Evolutionary conservation across 768 basidiomycete genomes (phyloP), one percentile per base, ranked within the genome.

Genomic region (Boletus vinaceobasis): DNA sequence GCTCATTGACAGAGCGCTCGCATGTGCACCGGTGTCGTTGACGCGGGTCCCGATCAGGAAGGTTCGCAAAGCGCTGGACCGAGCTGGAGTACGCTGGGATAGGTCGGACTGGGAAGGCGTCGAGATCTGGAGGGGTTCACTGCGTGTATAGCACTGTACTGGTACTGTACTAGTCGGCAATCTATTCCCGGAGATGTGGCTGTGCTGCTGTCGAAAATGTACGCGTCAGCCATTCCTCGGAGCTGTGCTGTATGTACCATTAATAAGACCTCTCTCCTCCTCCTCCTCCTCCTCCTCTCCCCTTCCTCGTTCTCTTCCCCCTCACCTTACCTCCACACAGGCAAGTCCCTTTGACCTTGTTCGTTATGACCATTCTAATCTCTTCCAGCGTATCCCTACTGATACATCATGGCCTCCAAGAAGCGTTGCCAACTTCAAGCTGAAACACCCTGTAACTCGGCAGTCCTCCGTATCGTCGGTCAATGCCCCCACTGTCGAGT

Each of bases 381-480:
- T 0, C 10, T n/a, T 3, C 9, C 27, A 66, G 64, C 33, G 1
- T 21, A 42, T 21, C 7, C 47, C 14, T 23, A n/a, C 27, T 19
- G 13, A 65, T 50, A 42, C 59, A 64, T 55, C 58, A 93, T 92
- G 91, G 78, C 89, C 62, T 77, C 82, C 67, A 93, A 91, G 88
- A 91, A 90, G 71, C 88, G 90, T 66, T 93, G 91, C 77, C 87
- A 91, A 71, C 81, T 86, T 72, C 75, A 75, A 53, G 58, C 71
- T 15, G 77, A 77, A 58, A 63, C 71, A 29, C 71, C 62, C 35
- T 94, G 92, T 78, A 88, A 80, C 64, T 85, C 84, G 57, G 89
- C 90, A 7, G 88, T 83, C 3, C 78, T 93, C 47, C 86, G 90
- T 60, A 85, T 94, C 60, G 89, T 90, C 39, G 93, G 92, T 6